Evolutionary conservation across 1,284 basidiomycete species (phyloP), one percentile per base, ranked within the genome.

Genomic region (Albatrellus sp.): DNA sequence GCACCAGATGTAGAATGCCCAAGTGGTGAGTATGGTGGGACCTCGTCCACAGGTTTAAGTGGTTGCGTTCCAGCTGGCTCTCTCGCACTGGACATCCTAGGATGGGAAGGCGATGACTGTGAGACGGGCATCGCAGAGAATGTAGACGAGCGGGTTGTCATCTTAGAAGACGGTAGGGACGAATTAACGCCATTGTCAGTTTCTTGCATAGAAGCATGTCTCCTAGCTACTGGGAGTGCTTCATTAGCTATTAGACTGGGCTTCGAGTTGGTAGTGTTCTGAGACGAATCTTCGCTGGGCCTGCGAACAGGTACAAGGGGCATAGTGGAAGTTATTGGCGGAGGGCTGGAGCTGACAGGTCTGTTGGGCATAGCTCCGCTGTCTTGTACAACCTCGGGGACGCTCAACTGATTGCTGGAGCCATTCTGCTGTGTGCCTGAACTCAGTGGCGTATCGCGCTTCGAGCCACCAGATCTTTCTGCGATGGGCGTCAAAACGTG

Each of bases 241-340:
- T 48, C 50, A 7, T 59, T 57, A 35, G 60, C 48, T 46, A 62
- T 65, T 19, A 65, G 65, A 40, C 60, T 64, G 6, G 67, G 65
- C 17, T 60, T 54, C 5, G 60, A 57, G 8, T 40, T n/a, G 12
- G 42, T 42, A 19, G 40, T 36, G 12, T 45, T 48, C 5, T 20
- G 47, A 13, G 40, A 47, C 1, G 55, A 57, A 2, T 59, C 60
- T 14, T 54, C 53, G 32, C 52, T 60, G 14, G 35, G 46, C 14
- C 49, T 50, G 13, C 48, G 42, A 13, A 33, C 39, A 17, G 52
- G 43, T 12, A 10, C 7, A 14, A 45, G 32, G 11, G 17, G 28
- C 9, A 16, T 32, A 20, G n/a, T 32, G n/a, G 37, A 28, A 17
- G 36, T n/a, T 5, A 44, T 30, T n/a, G 52, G 48, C 37, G 50